phyloP scores from a whole-genome alignment of 192 early-diverging fungal species.

The Chytriomyces sp. region DNA sequence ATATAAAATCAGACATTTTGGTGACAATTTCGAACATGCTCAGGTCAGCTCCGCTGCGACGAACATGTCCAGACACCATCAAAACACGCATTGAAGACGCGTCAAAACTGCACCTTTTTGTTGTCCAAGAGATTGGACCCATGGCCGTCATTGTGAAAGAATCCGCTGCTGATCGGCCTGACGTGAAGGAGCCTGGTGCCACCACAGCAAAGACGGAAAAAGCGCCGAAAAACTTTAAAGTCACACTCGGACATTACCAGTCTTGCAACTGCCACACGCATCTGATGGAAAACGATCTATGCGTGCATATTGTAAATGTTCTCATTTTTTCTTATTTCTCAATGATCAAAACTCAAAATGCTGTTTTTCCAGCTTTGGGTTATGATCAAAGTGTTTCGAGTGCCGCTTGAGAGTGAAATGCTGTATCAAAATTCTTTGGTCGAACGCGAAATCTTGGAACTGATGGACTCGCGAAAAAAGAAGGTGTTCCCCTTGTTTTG shows the following conservation, averaged over 20 bases:
- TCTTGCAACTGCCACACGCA: conserved; percentile 44
- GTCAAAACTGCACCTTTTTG: conserved; percentile 37
- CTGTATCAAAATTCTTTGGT: conserved; percentile 52
- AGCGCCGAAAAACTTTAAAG: conserved; percentile 40
- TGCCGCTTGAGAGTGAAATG: conserved; percentile 40
- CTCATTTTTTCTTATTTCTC: conserved; percentile 18
- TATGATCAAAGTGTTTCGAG: conserved; percentile 54
- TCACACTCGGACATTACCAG: conserved; percentile 46
- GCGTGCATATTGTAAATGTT: conserved; percentile 47
- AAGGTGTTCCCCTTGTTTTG: conserved; percentile 2
- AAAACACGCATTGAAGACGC: conserved; percentile 45
- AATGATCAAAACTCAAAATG: neutral
- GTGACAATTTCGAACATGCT: conserved; percentile 47
- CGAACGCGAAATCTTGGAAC: conserved; percentile 50
- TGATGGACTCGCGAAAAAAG: conserved; percentile 39
- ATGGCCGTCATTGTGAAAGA: conserved; percentile 53
- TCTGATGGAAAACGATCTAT: conserved; percentile 43
- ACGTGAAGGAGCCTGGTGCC: neutral
- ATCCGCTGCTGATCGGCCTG: neutral
- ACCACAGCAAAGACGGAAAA: neutral
- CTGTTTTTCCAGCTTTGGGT: conserved; percentile 49
- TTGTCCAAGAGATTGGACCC: conserved; percentile 59
- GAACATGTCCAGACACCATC: conserved; percentile 45
- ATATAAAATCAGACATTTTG: too few relatives aligned
- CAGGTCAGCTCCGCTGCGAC: conserved; percentile 34